These are phyloP conservation scores for Ceratorhiza oryzae-sativae DNA, from an alignment of 1,284 basidiomycete species.

Conservation along the genomic window DNA sequence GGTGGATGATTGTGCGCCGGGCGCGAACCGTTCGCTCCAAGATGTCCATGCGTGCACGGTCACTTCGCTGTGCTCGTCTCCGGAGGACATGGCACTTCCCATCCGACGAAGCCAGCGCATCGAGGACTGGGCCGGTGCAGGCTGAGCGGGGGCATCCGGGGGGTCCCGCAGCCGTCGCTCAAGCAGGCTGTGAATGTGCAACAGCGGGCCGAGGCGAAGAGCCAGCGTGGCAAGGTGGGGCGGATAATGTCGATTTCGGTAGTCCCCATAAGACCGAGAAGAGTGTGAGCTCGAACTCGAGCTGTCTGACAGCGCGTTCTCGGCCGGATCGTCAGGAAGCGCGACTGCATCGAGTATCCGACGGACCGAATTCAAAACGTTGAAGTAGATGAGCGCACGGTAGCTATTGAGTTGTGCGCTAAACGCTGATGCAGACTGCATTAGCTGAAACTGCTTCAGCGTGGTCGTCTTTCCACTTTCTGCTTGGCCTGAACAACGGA, in stretches of 20 bases:
- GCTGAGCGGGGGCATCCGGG: conserved; percentile 57
- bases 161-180: conserved; percentile 66
- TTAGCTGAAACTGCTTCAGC: conserved; percentile 43
- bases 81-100: conserved; percentile 4
- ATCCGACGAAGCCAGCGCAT: background rate
- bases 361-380: conserved; percentile 41
- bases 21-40: conserved; percentile 18
- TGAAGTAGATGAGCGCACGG: conserved; percentile 42
- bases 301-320: background rate
- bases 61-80: conserved; percentile 3
- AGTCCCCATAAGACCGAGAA: background rate
- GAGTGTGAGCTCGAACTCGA: conserved; percentile 2
- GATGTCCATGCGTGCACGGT: conserved; percentile 23
- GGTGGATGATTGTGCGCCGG: background rate
- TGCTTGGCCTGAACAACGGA: conserved; percentile 29
- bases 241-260: background rate
- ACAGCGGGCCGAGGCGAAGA: conserved; percentile 65
- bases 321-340: conserved; percentile 10
- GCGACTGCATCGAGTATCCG: conserved; percentile 39
- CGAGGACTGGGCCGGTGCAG: conserved; percentile 41
- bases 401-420: conserved; percentile 36
- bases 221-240: conserved; percentile 64
- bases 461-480: conserved; percentile 42
- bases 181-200: conserved; percentile 69
- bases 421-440: conserved; percentile 40